Evolutionary conservation across 2,329 filamentous ascomycete species (phyloP).

Genomic region (Trichoderma citrinoviride): DNA sequence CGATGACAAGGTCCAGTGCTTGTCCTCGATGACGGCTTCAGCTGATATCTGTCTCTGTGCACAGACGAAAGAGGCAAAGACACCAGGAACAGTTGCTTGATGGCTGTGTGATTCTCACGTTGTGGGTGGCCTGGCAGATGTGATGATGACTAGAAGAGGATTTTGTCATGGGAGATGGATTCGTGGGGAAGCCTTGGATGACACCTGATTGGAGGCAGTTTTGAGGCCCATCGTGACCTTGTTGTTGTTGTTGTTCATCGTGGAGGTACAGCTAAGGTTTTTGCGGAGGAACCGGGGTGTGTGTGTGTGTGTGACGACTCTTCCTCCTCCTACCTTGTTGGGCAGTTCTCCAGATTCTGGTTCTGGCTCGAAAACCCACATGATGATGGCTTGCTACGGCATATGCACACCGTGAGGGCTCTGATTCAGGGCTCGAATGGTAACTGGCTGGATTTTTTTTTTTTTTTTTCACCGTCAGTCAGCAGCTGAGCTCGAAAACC

Average conservation of each 20-base stretch:
- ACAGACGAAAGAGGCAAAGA: not conserved
- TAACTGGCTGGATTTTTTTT: no score
- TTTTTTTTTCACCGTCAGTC: no score
- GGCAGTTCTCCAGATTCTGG: not conserved
- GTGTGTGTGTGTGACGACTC: no score
- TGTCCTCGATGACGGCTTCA: not conserved
- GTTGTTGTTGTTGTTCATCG: not conserved
- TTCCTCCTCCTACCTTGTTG: not conserved
- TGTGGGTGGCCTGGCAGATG: not conserved
- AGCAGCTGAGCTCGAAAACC: not conserved
- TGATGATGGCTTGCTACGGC: not conserved
- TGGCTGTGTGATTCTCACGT: not conserved
- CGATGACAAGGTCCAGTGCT: no score
- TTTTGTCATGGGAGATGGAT: no score
- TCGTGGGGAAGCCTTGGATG: not conserved
- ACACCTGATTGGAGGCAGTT: not conserved
- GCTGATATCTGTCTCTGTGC: not conserved
- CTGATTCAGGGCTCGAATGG: no score
- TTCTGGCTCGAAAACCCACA: not conserved
- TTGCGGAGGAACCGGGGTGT: not conserved
- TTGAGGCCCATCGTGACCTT: not conserved
- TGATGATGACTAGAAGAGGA: no score
- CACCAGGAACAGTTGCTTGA: not conserved
- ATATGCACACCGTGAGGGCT: no score
- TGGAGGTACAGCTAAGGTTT: not conserved